Evolutionary conservation across 1,284 basidiomycete genomes (phyloP), one percentile per base, ranked within the genome.

Genomic region (Grifola frondosa): DNA sequence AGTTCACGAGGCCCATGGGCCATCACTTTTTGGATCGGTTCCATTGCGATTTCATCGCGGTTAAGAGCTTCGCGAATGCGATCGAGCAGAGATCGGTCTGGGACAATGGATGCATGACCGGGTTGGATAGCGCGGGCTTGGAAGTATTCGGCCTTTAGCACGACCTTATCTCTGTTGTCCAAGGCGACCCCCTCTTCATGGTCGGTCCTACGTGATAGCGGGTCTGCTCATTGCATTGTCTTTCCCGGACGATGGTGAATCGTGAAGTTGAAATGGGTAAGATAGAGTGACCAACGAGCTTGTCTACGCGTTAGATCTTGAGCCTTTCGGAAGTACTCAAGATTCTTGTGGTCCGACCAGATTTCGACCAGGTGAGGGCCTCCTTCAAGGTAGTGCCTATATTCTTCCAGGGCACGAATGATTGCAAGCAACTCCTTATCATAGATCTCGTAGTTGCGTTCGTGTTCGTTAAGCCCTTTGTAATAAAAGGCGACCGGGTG

Each of bases 271-370:
- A 62, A 75, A 5, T 63, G 30, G 0, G 62, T 36, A 0, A 79
- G 52, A 16, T 58, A 40, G 0, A 64, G 40, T 0, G 53, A 52
- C 76, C 72, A 80, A 2, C 67, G 46, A 0, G 66, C 69, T 52
- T 78, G 71, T 9, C 53, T 40, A 0, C 61, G 44, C 21, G 62
- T 73, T 0, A 77, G 56, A 5, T 65, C 59, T 23, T 69, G 59
- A 0, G 65, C 44, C 1, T 53, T 59, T 8, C 46, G 26, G 57
- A 69, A 77, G 40, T 72, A 73, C 20, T 62, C 55, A 0, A 77
- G 63, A 45, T 74, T 75, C 12, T 64, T 59, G 47, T 78, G 74
- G 48, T 79, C 70, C 0, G 68, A 63, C 37, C 56, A 55, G n/a
- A 57, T 50, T 29, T 46, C 40, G 1, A 50, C 29, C 5, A 8